Conservation (phyloP, 306 rosid genomes). For the Citrullus mucosospermus region DNA sequence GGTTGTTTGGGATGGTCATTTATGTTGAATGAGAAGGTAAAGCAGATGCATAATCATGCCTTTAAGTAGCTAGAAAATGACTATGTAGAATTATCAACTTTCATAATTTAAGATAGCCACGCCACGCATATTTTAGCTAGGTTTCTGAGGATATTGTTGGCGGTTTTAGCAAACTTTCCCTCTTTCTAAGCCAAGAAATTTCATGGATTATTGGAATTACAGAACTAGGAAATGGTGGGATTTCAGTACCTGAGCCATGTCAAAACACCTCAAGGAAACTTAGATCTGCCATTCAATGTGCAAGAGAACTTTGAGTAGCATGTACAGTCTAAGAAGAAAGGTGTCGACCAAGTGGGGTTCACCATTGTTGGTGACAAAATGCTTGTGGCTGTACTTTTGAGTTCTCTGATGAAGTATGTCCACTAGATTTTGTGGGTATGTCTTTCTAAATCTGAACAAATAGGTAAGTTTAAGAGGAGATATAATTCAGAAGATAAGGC, state of each 20-base stretch:
- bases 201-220: slow-evolving; percentile 35
- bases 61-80: background rate
- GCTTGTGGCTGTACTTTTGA: background rate
- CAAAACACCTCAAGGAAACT: background rate
- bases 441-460: background rate
- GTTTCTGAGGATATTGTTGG: background rate
- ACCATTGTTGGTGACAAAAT: background rate
- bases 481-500: background rate
- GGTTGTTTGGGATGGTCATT: background rate
- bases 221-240: slow-evolving; percentile 42
- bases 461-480: background rate
- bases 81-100: background rate
- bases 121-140: background rate
- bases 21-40: background rate
- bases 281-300: background rate
- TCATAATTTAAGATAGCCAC: background rate
- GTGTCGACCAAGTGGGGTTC: background rate
- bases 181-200: slow-evolving; percentile 18
- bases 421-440: background rate
- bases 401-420: background rate
- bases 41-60: background rate
- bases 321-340: background rate
- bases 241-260: slow-evolving; percentile 12
- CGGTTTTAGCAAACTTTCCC: slow-evolving; percentile 3
- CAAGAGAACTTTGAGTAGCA: background rate